Evolutionary conservation across 768 basidiomycete genomes (phyloP).

Genomic region (Kwoniella bestiolae): DNA sequence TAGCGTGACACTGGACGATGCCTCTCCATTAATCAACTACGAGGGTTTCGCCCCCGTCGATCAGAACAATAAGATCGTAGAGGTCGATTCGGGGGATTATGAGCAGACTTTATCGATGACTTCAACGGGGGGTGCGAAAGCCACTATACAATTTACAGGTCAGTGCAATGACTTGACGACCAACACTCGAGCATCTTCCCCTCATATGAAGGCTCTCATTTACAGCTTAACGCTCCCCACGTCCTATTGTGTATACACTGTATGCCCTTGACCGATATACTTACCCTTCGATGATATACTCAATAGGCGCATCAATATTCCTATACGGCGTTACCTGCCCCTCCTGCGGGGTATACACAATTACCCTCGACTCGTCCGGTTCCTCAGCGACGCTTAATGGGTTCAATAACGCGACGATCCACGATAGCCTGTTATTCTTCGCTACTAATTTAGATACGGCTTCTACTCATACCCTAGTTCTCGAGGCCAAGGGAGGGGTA

Average conservation of each 20-base stretch:
- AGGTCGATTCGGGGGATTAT: slow-evolving; percentile 22
- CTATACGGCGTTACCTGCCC: slow-evolving; percentile 35
- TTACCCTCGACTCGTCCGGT: slow-evolving; percentile 27
- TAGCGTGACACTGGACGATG: slow-evolving; percentile 20
- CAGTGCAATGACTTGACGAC: too few relatives aligned
- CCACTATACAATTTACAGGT: slow-evolving; percentile 39
- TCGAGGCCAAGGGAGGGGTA: slow-evolving; percentile 31
- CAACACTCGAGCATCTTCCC: too few relatives aligned
- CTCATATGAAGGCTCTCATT: too few relatives aligned
- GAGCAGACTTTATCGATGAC: slow-evolving; percentile 40
- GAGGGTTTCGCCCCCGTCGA: slow-evolving; percentile 22
- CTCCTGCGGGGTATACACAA: slow-evolving; percentile 22
- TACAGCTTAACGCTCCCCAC: too few relatives aligned
- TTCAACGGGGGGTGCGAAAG: slow-evolving; percentile 32
- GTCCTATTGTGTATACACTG: too few relatives aligned
- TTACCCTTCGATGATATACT: neutral
- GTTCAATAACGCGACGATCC: slow-evolving; percentile 26
- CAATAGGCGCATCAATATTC: slow-evolving; percentile 36
- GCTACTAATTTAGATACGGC: slow-evolving; percentile 37
- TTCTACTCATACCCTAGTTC: slow-evolving; percentile 25
- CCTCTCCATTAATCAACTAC: slow-evolving; percentile 21
- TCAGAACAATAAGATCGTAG: slow-evolving; percentile 4
- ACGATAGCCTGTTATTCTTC: slow-evolving; percentile 39
- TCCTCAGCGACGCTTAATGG: slow-evolving; percentile 15
- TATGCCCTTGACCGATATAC: too few relatives aligned